Percentiles rank a stretch among this genome's conserved stretches.
These are phyloP conservation scores for Candida tammaniensis DNA, from an alignment of 805 yeast species.

Conservation along the genomic window DNA sequence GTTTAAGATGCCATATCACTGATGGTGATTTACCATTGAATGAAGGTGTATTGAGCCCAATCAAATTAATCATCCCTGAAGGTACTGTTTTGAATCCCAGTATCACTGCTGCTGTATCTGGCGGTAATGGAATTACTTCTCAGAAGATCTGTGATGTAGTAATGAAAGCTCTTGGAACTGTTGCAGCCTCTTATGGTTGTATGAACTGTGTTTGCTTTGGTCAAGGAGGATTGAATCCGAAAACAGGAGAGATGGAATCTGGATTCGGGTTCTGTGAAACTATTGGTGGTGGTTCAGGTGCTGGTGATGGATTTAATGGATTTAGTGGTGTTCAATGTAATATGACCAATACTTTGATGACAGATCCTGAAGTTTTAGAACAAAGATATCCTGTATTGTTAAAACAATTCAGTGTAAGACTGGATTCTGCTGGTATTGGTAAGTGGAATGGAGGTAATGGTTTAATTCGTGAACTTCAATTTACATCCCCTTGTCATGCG, in stretches of 20 bases:
- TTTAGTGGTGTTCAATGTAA: conserved; percentile 39
- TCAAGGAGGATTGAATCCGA: conserved; percentile 16
- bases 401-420: conserved; percentile 15
- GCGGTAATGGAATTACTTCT: conserved; percentile 17
- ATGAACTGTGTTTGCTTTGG: conserved; percentile 20
- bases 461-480: conserved; percentile 18
- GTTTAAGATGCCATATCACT: conserved; percentile 17
- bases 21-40: conserved; percentile 20
- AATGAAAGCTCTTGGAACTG: conserved; percentile 19
- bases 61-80: conserved; percentile 13
- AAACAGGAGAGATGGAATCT: conserved; percentile 12
- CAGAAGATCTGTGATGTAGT: conserved; percentile 19
- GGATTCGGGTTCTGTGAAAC: conserved; percentile 20
- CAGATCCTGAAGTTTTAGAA: conserved; percentile 23
- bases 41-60: conserved; percentile 15
- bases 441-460: conserved; percentile 22
- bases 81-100: conserved; percentile 15
- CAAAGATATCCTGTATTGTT: conserved; percentile 19
- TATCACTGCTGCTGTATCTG: conserved; percentile 16
- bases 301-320: conserved; percentile 21
- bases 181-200: conserved; percentile 19
- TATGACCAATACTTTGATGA: conserved; percentile 39
- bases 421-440: conserved; percentile 18
- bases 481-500: conserved; percentile 18
- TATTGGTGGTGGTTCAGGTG: conserved; percentile 20